A percentile compares a stretch with the other conserved stretches of the same genome.
Evolutionary conservation across 768 basidiomycete species (phyloP).

Genomic region (Auricularia auricula-judae): DNA sequence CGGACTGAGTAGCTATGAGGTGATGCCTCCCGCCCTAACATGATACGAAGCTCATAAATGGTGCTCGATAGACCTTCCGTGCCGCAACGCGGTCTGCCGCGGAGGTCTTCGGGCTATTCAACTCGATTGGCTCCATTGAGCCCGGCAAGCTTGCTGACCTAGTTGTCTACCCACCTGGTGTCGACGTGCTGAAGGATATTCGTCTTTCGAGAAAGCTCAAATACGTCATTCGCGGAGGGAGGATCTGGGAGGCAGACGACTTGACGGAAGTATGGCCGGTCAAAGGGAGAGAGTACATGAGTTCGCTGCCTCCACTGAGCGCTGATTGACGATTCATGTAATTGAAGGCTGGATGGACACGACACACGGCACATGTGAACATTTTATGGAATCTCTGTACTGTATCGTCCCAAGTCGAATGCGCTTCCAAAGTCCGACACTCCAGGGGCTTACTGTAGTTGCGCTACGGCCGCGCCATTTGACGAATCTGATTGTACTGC

Average conservation of each 20-base stretch:
- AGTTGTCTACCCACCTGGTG: constrained; percentile 48
- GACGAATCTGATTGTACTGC: neutral
- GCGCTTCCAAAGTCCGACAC: too few species aligned
- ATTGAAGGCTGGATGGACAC: too few species aligned
- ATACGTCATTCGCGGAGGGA: constrained; percentile 53
- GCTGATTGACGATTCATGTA: too few species aligned
- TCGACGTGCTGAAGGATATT: constrained; percentile 49
- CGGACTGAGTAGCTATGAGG: constrained; percentile 63
- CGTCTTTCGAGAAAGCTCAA: constrained; percentile 34
- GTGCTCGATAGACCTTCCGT: constrained; percentile 38
- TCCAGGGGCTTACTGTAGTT: too few species aligned
- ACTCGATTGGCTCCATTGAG: constrained; percentile 52
- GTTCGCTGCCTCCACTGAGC: too few species aligned
- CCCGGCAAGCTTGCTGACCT: constrained; percentile 63
- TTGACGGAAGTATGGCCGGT: constrained; percentile 68
- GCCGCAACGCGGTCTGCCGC: constrained; percentile 62
- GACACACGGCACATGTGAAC: too few species aligned
- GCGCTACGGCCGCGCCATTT: too few species aligned
- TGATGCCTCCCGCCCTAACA: constrained; percentile 11
- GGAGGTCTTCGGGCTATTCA: constrained; percentile 47
- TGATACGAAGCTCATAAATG: too few species aligned
- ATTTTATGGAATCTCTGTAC: too few species aligned
- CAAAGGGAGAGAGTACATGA: constrained; percentile 31
- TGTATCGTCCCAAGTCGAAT: too few species aligned
- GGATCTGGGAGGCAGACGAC: constrained; percentile 54